A percentile compares a stretch with the other conserved stretches of the same genome.
Conservation (phyloP, 176 grass and related monocot genomes). For the Thalia dealbata region DNA sequence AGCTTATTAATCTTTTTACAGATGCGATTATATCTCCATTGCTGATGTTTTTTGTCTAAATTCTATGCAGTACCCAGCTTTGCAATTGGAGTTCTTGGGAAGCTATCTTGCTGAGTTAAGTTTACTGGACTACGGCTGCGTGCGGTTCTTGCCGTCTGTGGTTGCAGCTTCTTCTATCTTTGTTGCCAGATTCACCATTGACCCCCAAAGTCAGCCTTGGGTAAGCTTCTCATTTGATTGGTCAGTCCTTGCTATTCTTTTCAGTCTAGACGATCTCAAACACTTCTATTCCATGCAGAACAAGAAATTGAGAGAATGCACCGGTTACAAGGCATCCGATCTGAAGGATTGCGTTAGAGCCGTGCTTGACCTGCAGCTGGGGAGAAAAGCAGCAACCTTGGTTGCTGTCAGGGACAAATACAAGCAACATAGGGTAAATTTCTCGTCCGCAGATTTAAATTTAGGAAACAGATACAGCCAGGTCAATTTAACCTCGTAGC, state of each 20-base stretch:
- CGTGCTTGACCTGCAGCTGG: conserved; percentile 74
- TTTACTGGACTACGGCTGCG: conserved; percentile 66
- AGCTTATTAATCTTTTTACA: neutral
- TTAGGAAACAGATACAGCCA: neutral
- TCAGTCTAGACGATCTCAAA: conserved; percentile 5
- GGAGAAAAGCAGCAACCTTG: conserved; percentile 34
- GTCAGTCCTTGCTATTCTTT: neutral
- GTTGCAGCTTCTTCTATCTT: conserved; percentile 75
- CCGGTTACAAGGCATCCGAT: conserved; percentile 60
- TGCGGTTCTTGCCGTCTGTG: conserved; percentile 68
- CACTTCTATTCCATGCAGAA: conserved; percentile 27
- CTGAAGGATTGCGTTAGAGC: conserved; percentile 59
- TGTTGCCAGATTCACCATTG: conserved; percentile 53
- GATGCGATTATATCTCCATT: neutral
- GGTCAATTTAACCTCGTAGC: too few species aligned
- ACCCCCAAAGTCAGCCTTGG: conserved; percentile 59
- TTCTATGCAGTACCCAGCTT: conserved; percentile 32
- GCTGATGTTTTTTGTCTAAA: neutral
- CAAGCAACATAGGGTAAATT: conserved; percentile 68
- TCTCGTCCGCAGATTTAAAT: neutral
- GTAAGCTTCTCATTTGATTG: conserved; percentile 25
- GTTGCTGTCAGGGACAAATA: conserved; percentile 69
- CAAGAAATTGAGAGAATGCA: conserved; percentile 41
- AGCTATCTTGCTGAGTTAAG: conserved; percentile 77
- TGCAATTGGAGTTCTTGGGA: conserved; percentile 50